Evolutionary conservation across 2,329 filamentous ascomycete species (phyloP).

Genomic region (Hirsutella thompsonii): DNA sequence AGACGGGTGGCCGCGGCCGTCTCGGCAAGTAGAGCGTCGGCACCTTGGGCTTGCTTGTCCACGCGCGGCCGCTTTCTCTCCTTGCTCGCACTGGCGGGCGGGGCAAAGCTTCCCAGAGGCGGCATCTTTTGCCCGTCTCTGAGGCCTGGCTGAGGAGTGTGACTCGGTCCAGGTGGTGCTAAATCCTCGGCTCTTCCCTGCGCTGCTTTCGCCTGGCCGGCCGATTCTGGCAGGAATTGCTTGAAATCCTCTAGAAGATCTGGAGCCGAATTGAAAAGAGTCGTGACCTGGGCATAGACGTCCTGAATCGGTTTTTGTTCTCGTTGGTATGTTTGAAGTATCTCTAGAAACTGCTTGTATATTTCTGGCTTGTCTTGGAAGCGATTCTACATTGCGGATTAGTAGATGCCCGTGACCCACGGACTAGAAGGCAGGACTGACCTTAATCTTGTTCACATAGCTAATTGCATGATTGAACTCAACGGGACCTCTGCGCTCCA

Average conservation of each 20-base stretch:
- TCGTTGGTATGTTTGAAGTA: slow-evolving; percentile 92
- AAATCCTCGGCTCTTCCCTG: slow-evolving; percentile 45
- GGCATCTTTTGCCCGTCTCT: slow-evolving; percentile 68
- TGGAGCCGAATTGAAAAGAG: slow-evolving; percentile 81
- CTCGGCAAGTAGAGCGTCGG: slow-evolving; percentile 30
- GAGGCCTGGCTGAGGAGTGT: slow-evolving; percentile 40
- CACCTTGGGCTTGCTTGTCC: slow-evolving; percentile 39
- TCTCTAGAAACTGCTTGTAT: slow-evolving; percentile 98
- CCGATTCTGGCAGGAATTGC: slow-evolving; percentile 89
- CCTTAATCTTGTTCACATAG: slow-evolving; percentile 99
- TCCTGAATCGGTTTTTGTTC: slow-evolving; percentile 98
- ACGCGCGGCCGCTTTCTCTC: slow-evolving; percentile 76
- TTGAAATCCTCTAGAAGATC: slow-evolving; percentile 97
- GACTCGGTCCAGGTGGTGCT: slow-evolving; percentile 28
- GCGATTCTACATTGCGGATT: slow-evolving; percentile 54
- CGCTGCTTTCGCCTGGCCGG: slow-evolving; percentile 36
- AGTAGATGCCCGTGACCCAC: background rate
- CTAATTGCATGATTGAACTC: slow-evolving; percentile 99
- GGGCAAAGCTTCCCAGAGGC: slow-evolving; percentile 88
- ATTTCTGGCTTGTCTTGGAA: slow-evolving; percentile 96
- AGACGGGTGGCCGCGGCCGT: slow-evolving; percentile 23
- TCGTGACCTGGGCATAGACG: slow-evolving; percentile 93
- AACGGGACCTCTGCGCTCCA: slow-evolving; percentile 85
- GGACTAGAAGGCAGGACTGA: slow-evolving; percentile 26
- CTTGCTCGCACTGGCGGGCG: slow-evolving; percentile 66